Conservation (phyloP, 495 filamentous ascomycete species). For the Amphirosellinia nigrospora region DNA sequence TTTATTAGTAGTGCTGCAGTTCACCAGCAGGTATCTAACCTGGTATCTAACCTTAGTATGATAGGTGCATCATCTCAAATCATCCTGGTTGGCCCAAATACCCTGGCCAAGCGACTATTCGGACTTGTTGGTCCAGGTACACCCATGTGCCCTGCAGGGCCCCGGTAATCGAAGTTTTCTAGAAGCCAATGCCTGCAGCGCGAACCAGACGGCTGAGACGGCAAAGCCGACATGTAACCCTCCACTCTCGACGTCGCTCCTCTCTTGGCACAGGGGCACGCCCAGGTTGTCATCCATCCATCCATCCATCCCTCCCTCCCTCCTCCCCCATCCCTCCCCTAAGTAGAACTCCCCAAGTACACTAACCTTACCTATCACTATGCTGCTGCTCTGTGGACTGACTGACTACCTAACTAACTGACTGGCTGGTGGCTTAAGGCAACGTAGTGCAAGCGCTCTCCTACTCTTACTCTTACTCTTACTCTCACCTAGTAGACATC, state of each 20-base stretch:
- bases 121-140: background rate
- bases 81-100: background rate
- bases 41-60: too few relatives aligned
- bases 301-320: too few relatives aligned
- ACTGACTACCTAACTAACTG: too few relatives aligned
- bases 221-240: constrained; percentile 29
- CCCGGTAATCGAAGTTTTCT: constrained; percentile 26
- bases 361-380: too few relatives aligned
- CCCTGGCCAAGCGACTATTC: background rate
- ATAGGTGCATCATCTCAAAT: constrained; percentile 15
- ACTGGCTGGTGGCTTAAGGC: background rate
- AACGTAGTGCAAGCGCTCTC: background rate
- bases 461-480: too few relatives aligned
- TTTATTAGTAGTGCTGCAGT: too few relatives aligned
- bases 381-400: too few relatives aligned
- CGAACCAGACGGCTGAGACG: constrained; percentile 28
- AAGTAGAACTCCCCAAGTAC: too few relatives aligned
- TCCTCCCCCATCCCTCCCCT: too few relatives aligned
- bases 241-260: constrained; percentile 10
- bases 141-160: constrained; percentile 12
- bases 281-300: constrained; percentile 11
- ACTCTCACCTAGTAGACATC: too few relatives aligned
- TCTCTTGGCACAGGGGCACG: constrained; percentile 14
- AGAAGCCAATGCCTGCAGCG: constrained; percentile 16
- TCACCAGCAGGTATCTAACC: too few relatives aligned